These are phyloP conservation scores for Candida krabiensis DNA, from an alignment of 805 yeast species.

Conservation along the genomic window DNA sequence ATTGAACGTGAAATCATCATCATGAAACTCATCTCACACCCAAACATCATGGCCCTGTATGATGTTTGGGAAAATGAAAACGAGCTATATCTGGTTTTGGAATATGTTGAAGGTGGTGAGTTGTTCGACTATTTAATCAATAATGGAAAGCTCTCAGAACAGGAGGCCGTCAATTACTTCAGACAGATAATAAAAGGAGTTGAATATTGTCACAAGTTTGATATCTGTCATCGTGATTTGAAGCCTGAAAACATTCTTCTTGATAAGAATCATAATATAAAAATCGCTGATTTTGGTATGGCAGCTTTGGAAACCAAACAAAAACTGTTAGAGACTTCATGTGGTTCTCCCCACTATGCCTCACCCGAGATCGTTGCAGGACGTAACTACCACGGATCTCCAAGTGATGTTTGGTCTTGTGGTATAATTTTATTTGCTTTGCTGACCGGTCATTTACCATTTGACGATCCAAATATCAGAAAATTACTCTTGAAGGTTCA, in stretches of 20 bases:
- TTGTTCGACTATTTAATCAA: conserved; percentile 71
- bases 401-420: conserved; percentile 87
- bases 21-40: conserved; percentile 92
- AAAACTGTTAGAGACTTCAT: conserved; percentile 70
- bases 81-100: conserved; percentile 76
- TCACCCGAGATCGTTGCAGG: conserved; percentile 87
- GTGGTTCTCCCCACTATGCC: conserved; percentile 89
- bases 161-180: conserved; percentile 74
- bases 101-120: conserved; percentile 89
- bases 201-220: conserved; percentile 76
- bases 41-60: conserved; percentile 87
- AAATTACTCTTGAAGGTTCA: conserved; percentile 72
- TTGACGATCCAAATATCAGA: conserved; percentile 79
- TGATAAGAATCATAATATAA: conserved; percentile 64
- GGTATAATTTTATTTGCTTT: conserved; percentile 81
- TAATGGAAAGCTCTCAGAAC: conserved; percentile 68
- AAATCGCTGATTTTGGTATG: conserved; percentile 88
- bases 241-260: conserved; percentile 78
- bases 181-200: conserved; percentile 78
- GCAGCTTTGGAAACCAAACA: conserved; percentile 79
- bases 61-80: conserved; percentile 98
- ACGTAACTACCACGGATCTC: conserved; percentile 75
- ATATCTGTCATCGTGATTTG: conserved; percentile 79
- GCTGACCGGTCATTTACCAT: conserved; percentile 78
- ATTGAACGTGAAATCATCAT: conserved; percentile 96